Evolutionary conservation across 2,329 filamentous ascomycete species (phyloP), one percentile per base, ranked within the genome.

Genomic region (Cytospora piceae): DNA sequence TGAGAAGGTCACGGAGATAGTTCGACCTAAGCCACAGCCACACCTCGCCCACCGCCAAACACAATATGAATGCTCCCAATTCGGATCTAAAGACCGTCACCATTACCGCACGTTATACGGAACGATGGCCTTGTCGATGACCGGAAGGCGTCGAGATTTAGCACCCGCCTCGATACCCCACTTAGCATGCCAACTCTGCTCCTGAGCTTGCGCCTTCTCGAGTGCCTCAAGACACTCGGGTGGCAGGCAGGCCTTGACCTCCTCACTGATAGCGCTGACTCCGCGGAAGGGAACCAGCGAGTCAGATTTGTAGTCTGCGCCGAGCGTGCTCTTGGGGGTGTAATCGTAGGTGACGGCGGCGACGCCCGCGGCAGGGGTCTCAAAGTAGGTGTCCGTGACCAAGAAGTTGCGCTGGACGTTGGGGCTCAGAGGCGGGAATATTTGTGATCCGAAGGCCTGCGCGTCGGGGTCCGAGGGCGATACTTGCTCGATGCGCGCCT

Each of bases 401-500:
- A 82, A 79, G 69, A 86, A 87, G 74, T 87, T 87, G 67, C 83
- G 82, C 17, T 83, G 77, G 66, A 87, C 78, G 70, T 78, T 79
- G 31, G 79, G 73, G 3, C 83, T 76, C 20, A 87, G 74, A 0
- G 80, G 77, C 7, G 82, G 80, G 70, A 87, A 86, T 46, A 74
- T 71, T 32, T 73, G 71, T 27, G 77, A 74, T 49, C 68, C 75
- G 22, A 71, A 69, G 3, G 72, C 71, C 39, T 64, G 69, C 39
- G 70, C 71, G 3, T 73, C 70, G 51, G 77, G 74, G 11, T 77
- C 73, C 22, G 79, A 74, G 1, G 82, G 79, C 2, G 84, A 76
- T 2, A 96, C 82, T 67, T 90, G 87, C 77, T 95, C 92, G 81
- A 94, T 93, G 67, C 90, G 89, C 12, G 88, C 93, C 71, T 93